Evolutionary conservation across 2,329 filamentous ascomycete genomes (phyloP).

Genomic region (Hypoxylon sp.): DNA sequence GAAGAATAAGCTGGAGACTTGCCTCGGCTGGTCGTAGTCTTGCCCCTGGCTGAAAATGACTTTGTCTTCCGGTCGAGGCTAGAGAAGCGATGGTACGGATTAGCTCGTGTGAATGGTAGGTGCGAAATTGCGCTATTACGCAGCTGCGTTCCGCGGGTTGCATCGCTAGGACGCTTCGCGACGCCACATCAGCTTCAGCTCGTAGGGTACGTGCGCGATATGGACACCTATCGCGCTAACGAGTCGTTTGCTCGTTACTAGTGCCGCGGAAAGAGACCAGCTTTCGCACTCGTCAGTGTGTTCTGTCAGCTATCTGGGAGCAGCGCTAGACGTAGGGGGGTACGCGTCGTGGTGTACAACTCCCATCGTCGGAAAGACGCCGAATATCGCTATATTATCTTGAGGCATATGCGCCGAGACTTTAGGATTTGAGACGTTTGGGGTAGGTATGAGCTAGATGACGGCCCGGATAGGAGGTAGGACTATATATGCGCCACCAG

Average conservation of each 20-base stretch:
- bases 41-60: neutral
- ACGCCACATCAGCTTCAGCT: neutral
- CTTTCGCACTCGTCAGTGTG: too few species aligned
- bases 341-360: too few species aligned
- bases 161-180: neutral
- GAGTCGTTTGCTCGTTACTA: neutral
- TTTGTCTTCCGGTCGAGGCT: neutral
- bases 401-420: neutral
- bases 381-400: too few species aligned
- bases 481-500: neutral
- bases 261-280: neutral
- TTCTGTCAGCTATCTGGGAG: too few species aligned
- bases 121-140: neutral
- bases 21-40: neutral
- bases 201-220: neutral
- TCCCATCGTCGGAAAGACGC: too few species aligned
- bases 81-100: neutral
- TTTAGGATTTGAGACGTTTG: neutral
- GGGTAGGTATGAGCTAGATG: neutral
- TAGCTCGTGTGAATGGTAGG: neutral
- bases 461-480: too few species aligned
- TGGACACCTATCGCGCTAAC: neutral
- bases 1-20: neutral
- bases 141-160: neutral
- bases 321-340: too few species aligned